phyloP scores from a whole-genome alignment of 371 early-diverging fungal species.

The Lichtheimia hyalospora region DNA sequence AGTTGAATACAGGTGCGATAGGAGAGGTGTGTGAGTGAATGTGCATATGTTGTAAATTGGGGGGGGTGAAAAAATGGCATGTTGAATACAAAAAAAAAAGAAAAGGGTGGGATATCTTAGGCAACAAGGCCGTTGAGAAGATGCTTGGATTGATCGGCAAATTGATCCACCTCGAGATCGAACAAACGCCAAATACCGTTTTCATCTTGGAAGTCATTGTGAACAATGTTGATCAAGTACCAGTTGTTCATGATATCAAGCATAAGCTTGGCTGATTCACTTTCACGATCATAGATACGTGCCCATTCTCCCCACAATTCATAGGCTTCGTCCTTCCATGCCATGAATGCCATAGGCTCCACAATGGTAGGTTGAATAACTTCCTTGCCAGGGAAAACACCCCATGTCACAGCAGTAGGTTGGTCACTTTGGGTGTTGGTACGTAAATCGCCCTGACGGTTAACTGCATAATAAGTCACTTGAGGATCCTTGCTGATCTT shows the following conservation, averaged over 20 bases:
- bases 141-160: conserved; percentile 27
- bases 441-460: conserved; percentile 79
- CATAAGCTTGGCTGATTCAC: conserved; percentile 64
- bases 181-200: conserved; percentile 77
- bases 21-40: conserved; percentile 3
- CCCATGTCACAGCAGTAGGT: conserved; percentile 98
- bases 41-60: neutral
- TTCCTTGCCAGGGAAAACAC: conserved; percentile 97
- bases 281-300: conserved; percentile 66
- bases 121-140: conserved; percentile 3
- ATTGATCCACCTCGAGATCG: conserved; percentile 47
- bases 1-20: conserved; percentile 17
- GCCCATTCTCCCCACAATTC: conserved; percentile 94
- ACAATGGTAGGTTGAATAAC: conserved; percentile 97
- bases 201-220: conserved; percentile 87
- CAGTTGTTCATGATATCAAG: conserved; percentile 73
- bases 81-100: conserved; percentile 15
- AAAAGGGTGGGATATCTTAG: neutral
- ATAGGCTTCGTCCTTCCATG: conserved; percentile 97
- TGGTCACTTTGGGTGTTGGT: conserved; percentile 84
- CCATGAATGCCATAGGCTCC: conserved; percentile 88
- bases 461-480: conserved; percentile 92
- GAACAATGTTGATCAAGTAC: conserved; percentile 94
- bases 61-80: conserved; percentile 6
- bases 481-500: conserved; percentile 67